Conservation (phyloP, 768 basidiomycete species). For the Russula lepida region DNA sequence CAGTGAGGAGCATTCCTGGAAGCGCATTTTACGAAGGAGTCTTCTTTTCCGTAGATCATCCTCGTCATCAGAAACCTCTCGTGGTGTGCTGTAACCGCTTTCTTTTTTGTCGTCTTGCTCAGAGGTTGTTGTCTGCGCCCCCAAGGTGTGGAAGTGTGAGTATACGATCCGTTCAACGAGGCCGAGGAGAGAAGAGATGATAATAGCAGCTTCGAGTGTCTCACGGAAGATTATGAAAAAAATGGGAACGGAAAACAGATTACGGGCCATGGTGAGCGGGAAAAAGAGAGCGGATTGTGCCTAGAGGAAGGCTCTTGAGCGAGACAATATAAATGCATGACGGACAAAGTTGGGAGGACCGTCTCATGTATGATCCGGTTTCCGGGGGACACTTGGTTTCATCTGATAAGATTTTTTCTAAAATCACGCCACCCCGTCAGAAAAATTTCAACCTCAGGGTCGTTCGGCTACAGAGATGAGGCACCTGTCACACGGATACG, state of each 20-base stretch:
- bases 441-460: background rate
- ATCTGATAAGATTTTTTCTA: constrained; percentile 20
- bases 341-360: background rate
- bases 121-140: background rate
- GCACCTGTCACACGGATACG: background rate
- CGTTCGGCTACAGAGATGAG: too few species aligned
- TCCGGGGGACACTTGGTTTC: constrained; percentile 6
- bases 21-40: constrained; percentile 58
- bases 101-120: constrained; percentile 1
- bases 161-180: constrained; percentile 79
- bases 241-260: constrained; percentile 83
- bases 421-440: background rate
- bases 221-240: constrained; percentile 97
- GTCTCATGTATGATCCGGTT: background rate
- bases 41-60: constrained; percentile 27
- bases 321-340: constrained; percentile 15
- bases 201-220: constrained; percentile 86
- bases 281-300: background rate
- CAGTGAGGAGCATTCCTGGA: constrained; percentile 39
- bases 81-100: background rate
- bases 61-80: constrained; percentile 16
- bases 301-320: background rate
- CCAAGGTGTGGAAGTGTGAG: background rate
- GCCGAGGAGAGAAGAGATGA: constrained; percentile 85
- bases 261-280: constrained; percentile 46